Evolutionary conservation across 2,329 filamentous ascomycete genomes (phyloP), one percentile per base, ranked within the genome.

Genomic region (Fusarium nematophilum): DNA sequence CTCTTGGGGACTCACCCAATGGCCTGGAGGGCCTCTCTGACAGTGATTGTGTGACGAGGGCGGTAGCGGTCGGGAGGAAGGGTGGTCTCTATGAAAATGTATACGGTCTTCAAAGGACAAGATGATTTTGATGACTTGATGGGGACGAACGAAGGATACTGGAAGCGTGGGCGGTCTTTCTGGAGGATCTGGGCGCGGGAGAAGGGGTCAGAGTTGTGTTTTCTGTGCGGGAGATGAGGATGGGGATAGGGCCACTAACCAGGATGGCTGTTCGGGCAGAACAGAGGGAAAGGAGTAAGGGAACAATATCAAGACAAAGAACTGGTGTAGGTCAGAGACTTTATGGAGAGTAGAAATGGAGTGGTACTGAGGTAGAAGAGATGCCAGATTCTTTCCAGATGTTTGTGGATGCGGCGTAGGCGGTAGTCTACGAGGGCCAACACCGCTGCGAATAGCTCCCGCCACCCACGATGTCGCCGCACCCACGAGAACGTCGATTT

Each of bases 211-310:
- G n/a, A n/a, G n/a, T n/a, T n/a, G 34, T 23, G 29, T 21, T 29
- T 9, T 30, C 33, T 38, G 49, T 54, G 40, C 37, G 11, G 3
- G 42, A 37, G 45, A 63, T 25, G 23, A 45, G 39, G 34, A 37
- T n/a, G n/a, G n/a, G n/a, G 21, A 34, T 36, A 9, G 14, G 6
- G 26, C 23, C 6, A 63, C 59, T 43, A 27, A 56, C 59, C 42
- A 27, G 26, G 29, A 34, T 26, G 40, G 18, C 31, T 47, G 43
- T 57, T 57, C 42, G 42, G 34, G 26, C 3, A 11, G 45, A 51
- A 60, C 33, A 55, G n/a, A 17, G 17, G 34, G 11, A 14, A 18
- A 14, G 18, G 3, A 33, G 14, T 14, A 9, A 14, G 1, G 9
- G 9, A 13, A 5, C 26, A 39, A 43, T 17, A 21, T 13, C 3